Evolutionary conservation across 306 rosid genomes (phyloP).

Genomic region (Inga oerstediana): DNA sequence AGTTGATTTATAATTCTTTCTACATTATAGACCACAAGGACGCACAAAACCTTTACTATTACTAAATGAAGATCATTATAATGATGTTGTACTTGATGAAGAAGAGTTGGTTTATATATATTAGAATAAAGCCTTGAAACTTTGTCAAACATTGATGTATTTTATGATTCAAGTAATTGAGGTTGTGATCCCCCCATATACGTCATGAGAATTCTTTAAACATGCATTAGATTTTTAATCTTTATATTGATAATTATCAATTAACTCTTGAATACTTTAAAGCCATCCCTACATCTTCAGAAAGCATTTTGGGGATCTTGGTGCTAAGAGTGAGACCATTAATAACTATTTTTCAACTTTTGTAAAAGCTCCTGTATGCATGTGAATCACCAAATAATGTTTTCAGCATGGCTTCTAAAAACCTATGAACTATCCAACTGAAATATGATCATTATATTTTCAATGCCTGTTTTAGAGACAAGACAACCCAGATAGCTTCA

Average conservation of each 20-base stretch:
- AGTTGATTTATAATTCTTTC: constrained; percentile 21
- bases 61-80: background rate
- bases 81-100: background rate
- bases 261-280: background rate
- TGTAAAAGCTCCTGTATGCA: background rate
- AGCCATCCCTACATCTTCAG: background rate
- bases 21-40: background rate
- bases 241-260: background rate
- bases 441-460: constrained; percentile 6
- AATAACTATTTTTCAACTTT: background rate
- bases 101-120: background rate
- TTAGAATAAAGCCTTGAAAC: background rate
- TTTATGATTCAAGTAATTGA: background rate
- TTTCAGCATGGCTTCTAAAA: background rate
- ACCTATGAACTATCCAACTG: background rate
- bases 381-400: constrained; percentile 1
- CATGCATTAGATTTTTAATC: background rate
- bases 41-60: background rate
- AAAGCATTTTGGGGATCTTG: background rate
- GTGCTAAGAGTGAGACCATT: background rate
- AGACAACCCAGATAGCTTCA: constrained; percentile 6
- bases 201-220: background rate
- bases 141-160: background rate
- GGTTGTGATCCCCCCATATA: background rate
- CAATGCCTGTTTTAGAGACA: background rate